Evolutionary conservation across 306 rosid genomes (phyloP), one percentile per base, ranked within the genome.

Genomic region (Lithocarpus polystachyus): DNA sequence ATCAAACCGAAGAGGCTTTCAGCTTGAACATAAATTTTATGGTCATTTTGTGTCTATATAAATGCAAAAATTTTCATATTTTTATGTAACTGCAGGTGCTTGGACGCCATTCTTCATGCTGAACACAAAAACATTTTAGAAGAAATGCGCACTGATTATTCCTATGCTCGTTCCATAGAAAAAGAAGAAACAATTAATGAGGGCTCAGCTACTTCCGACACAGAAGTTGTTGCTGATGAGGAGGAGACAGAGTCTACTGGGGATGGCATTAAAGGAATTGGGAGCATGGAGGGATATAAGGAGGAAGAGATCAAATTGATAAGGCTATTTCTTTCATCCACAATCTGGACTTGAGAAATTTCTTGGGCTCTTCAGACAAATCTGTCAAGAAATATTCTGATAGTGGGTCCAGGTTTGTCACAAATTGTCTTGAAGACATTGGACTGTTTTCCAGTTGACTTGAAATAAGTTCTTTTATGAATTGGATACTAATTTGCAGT

Each of bases 51-150:
- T 54, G 5, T 28, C 54, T 10, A 1, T 20, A 23, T 23, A 9
- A 45, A 14, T 12, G 9, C 35, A 71, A 14, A 1, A 9, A 10
- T 23, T 26, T 5, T 26, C 4, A 24, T 51, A 6, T 1, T 29
- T 73, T 71, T 33, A 37, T 5, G 15, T 59, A 40, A 75, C 23
- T 80, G 78, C 85, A 92, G 98, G 86, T 92, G 95, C 91, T 84
- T 94, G 81, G 98, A 94, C 81, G 86, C 98, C 14, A 90, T 94
- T 76, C 93, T 94, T 81, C 98, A 94, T 52, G 97, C 97, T n/a
- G 98, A 94, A 68, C 97, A 94, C 86, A 92, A 92, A 76, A 72
- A 55, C 33, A 86, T 86, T 60, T 83, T 94, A 83, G 98, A 94
- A 81, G 95, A 92, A 74, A 94, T 94, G 98, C 93, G 98, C 52